These are phyloP conservation scores for Leishmania aethiopica DNA, from an alignment of 208 protist genomes.

Conservation along the genomic window DNA sequence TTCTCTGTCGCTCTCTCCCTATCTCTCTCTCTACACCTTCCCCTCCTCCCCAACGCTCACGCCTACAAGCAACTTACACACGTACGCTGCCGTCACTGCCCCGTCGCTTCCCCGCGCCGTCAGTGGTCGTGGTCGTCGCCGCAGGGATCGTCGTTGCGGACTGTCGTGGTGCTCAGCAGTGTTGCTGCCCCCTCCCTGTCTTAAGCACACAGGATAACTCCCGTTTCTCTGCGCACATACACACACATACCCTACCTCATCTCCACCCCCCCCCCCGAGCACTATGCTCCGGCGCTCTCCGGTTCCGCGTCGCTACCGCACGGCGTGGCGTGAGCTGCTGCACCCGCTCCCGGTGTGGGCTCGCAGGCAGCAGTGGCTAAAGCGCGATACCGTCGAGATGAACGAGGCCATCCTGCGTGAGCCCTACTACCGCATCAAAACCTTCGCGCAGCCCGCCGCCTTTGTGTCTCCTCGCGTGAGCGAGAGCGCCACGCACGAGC, in stretches of 20 bases:
- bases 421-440: conserved; percentile 89
- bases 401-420: conserved; percentile 78
- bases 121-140: neutral
- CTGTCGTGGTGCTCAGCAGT: neutral
- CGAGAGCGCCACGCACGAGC: conserved; percentile 19
- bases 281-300: conserved; percentile 44
- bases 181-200: neutral
- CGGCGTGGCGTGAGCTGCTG: conserved; percentile 87
- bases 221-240: too few relatives aligned
- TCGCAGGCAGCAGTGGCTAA: conserved; percentile 80
- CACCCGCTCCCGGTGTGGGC: conserved; percentile 71
- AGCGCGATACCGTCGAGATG: conserved; percentile 83
- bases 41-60: neutral
- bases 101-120: neutral
- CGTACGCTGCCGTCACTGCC: neutral
- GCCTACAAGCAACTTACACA: neutral
- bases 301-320: conserved; percentile 57
- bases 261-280: neutral
- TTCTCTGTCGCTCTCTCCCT: neutral
- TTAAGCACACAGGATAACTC: too few relatives aligned
- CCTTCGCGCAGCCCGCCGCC: conserved; percentile 30
- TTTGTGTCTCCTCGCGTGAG: conserved; percentile 4
- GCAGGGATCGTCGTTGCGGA: neutral
- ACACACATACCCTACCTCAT: neutral
- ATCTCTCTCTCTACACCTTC: neutral